Evolutionary conservation across 495 filamentous ascomycete species (phyloP).

Genomic region (Chaetomium tenue): DNA sequence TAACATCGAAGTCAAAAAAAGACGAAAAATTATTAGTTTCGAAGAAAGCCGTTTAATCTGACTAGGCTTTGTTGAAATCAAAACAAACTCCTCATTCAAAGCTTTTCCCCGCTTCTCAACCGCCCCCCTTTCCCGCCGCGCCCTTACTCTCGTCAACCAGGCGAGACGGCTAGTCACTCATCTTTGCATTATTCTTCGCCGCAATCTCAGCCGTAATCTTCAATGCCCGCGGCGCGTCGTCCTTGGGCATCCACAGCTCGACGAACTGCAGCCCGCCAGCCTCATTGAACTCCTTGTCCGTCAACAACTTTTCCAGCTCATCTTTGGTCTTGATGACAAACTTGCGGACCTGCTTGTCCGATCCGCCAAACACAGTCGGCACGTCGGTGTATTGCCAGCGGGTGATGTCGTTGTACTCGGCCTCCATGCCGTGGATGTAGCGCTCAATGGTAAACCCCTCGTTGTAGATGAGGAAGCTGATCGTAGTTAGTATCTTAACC

Average conservation of each 20-base stretch:
- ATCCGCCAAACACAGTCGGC: slow-evolving; percentile 64
- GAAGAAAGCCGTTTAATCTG: background rate
- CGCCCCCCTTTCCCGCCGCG: background rate
- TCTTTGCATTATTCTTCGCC: slow-evolving; percentile 53
- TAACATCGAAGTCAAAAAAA: too few relatives aligned
- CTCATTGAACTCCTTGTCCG: slow-evolving; percentile 61
- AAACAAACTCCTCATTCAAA: background rate
- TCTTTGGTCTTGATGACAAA: slow-evolving; percentile 69
- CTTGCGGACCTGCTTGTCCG: slow-evolving; percentile 55
- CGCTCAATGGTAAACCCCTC: slow-evolving; percentile 77
- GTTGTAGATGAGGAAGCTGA: slow-evolving; percentile 73
- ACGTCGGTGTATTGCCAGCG: slow-evolving; percentile 71
- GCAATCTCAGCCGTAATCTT: slow-evolving; percentile 69
- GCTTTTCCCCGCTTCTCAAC: background rate
- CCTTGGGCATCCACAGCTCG: slow-evolving; percentile 79
- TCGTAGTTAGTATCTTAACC: background rate
- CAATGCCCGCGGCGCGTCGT: slow-evolving; percentile 73
- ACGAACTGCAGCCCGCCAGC: slow-evolving; percentile 62
- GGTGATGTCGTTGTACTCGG: slow-evolving; percentile 74
- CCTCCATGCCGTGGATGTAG: slow-evolving; percentile 74
- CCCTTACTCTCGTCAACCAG: too few relatives aligned
- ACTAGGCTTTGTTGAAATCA: background rate
- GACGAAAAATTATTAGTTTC: too few relatives aligned
- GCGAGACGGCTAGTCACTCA: slow-evolving; percentile 20
- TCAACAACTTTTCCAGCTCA: slow-evolving; percentile 67